Conservation (phyloP, 805 yeast species). For the Candida montana region DNA sequence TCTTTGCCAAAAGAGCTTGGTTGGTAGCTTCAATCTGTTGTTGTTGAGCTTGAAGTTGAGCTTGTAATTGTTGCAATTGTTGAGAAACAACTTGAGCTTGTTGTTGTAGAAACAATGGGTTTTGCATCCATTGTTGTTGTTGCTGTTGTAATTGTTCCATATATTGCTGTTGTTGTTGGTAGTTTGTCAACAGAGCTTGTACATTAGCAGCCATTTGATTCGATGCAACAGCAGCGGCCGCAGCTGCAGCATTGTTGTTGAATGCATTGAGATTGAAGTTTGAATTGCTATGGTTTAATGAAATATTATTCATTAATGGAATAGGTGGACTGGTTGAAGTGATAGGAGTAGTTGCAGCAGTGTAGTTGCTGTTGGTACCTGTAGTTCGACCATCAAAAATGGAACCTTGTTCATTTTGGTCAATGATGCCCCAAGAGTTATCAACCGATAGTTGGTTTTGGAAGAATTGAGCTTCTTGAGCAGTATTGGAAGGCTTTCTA, state of each 20-base stretch:
- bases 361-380: constrained; percentile 1
- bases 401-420: constrained; percentile 3
- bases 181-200: constrained; percentile 15
- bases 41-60: constrained; percentile 25
- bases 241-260: constrained; percentile 1
- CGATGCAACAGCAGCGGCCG: not conserved
- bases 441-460: constrained; percentile 7
- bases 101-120: constrained; percentile 22
- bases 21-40: constrained; percentile 24
- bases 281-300: constrained; percentile 2
- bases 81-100: constrained; percentile 23
- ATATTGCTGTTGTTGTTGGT: constrained; percentile 20
- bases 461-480: constrained; percentile 13
- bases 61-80: constrained; percentile 23
- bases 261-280: not conserved
- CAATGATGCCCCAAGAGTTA: not conserved
- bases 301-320: constrained; percentile 5
- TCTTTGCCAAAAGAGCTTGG: constrained; percentile 11
- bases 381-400: not conserved
- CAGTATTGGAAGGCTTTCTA: constrained; percentile 4
- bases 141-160: constrained; percentile 14
- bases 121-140: constrained; percentile 15
- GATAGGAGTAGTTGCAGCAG: constrained; percentile 14
- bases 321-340: constrained; percentile 10
- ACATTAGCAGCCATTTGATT: constrained; percentile 8